Evolutionary conservation across 345 rosid genomes (phyloP).

Genomic region (Ricinus communis): DNA sequence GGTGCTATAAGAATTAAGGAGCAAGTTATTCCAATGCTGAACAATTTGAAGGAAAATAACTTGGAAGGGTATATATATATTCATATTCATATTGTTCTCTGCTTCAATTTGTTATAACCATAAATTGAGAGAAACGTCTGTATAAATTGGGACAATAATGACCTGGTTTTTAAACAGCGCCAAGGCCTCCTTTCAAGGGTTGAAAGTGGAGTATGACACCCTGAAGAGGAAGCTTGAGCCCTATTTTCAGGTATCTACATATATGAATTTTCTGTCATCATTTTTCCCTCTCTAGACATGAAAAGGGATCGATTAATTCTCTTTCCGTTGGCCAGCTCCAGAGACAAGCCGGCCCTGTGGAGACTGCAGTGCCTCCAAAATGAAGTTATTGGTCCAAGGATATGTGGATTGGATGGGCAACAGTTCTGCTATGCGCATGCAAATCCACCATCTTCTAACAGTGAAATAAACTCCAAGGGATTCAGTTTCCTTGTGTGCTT

Average conservation of each 20-base stretch:
- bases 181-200: constrained; percentile 13
- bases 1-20: constrained; percentile 30
- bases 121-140: no score
- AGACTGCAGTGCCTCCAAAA: not conserved
- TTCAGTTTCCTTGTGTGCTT: not conserved
- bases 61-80: constrained; percentile 22
- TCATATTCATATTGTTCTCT: not conserved
- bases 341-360: constrained; percentile 9
- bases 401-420: not conserved
- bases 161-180: constrained; percentile 14
- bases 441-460: not conserved
- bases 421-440: not conserved
- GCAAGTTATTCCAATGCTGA: constrained; percentile 15
- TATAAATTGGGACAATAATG: no score
- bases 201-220: constrained; percentile 18
- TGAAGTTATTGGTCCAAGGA: not conserved
- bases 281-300: no score
- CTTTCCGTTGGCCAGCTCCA: constrained; percentile 5
- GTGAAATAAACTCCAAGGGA: not conserved
- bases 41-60: not conserved
- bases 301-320: no score
- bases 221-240: constrained; percentile 29
- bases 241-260: constrained; percentile 29
- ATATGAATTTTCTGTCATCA: not conserved
- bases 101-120: no score